These are phyloP conservation scores for Hanseniaspora clermontiae DNA, from an alignment of 805 yeast species.

Conservation along the genomic window DNA sequence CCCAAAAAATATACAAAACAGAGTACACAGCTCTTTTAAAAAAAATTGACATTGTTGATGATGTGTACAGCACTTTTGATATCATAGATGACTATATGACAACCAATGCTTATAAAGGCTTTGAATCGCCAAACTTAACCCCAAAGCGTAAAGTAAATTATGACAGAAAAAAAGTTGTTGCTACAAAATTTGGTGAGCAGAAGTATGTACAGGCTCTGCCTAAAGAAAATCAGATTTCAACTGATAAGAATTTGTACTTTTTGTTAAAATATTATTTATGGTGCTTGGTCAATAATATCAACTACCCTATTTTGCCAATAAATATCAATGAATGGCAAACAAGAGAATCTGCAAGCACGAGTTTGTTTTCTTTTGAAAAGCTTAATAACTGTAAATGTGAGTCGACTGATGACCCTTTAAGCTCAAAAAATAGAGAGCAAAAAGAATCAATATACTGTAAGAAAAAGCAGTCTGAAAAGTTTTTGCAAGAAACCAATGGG, in stretches of 20 bases:
- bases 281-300: neutral
- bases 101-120: neutral
- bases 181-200: neutral
- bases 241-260: neutral
- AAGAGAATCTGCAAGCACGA: neutral
- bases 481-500: neutral
- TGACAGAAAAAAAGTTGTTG: neutral
- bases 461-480: neutral
- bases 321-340: neutral
- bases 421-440: neutral
- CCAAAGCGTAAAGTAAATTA: neutral
- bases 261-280: neutral
- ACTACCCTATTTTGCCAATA: neutral
- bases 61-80: neutral
- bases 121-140: neutral
- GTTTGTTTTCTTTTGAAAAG: neutral
- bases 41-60: neutral
- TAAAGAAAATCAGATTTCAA: neutral
- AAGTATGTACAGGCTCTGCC: neutral
- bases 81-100: slow-evolving; percentile 1
- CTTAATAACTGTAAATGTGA: neutral
- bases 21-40: neutral
- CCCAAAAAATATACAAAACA: neutral
- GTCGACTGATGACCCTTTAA: neutral
- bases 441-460: slow-evolving; percentile 1